These are phyloP conservation scores for Solanum chiquidenum DNA, from an alignment of 257 asterid genomes.

Conservation along the genomic window DNA sequence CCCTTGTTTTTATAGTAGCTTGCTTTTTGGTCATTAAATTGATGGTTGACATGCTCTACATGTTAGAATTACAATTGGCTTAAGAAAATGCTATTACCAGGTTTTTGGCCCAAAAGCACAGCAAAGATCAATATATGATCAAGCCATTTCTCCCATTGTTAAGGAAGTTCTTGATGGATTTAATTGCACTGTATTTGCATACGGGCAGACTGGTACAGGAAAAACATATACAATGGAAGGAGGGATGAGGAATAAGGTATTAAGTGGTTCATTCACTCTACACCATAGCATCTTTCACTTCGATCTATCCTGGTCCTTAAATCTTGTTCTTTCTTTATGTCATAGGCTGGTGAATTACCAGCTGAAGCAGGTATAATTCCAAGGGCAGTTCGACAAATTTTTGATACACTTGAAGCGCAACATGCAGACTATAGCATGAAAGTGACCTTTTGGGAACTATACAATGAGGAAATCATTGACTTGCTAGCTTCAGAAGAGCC, in stretches of 20 bases:
- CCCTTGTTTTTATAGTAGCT: not conserved
- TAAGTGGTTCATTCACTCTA: not conserved
- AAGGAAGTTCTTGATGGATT: constrained; percentile 71
- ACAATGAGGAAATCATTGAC: constrained; percentile 73
- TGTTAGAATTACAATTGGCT: not conserved
- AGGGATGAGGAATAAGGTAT: constrained; percentile 71
- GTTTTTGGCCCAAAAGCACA: constrained; percentile 86
- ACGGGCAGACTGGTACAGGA: constrained; percentile 83
- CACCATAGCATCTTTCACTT: not conserved
- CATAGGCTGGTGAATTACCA: constrained; percentile 73
- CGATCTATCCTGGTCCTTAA: not conserved
- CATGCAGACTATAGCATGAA: constrained; percentile 73
- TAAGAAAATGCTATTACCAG: constrained; percentile 11
- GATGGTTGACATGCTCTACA: not conserved
- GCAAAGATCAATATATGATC: constrained; percentile 75
- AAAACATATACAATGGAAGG: constrained; percentile 85
- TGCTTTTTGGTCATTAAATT: not conserved
- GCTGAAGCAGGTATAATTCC: constrained; percentile 83
- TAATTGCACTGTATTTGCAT: constrained; percentile 78
- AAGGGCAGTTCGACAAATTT: constrained; percentile 78
- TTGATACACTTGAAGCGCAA: constrained; percentile 72
- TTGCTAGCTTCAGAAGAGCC: constrained; percentile 59
- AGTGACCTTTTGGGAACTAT: constrained; percentile 78
- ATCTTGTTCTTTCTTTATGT: not conserved
- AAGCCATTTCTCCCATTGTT: constrained; percentile 72